phyloP scores from a whole-genome alignment of 352 stramenopile species.

The Pythium periplocum region DNA sequence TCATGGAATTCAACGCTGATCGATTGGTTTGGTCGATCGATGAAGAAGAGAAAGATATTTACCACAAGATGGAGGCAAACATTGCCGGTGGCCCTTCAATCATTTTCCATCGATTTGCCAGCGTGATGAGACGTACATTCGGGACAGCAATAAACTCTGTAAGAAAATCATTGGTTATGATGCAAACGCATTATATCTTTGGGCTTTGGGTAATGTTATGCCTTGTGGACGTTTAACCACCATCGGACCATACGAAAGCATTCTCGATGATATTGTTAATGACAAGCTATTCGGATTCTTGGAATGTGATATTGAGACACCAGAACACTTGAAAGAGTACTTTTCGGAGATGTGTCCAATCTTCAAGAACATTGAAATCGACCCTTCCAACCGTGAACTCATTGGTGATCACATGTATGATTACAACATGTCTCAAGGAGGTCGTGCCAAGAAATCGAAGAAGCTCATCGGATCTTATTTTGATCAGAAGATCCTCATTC shows the following conservation, averaged over 20 bases:
- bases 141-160: slow-evolving; percentile 11
- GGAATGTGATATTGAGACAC: slow-evolving; percentile 32
- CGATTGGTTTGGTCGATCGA: slow-evolving; percentile 11
- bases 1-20: slow-evolving; percentile 10
- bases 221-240: slow-evolving; percentile 20
- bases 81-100: slow-evolving; percentile 11
- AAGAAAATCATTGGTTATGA: slow-evolving; percentile 25
- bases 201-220: slow-evolving; percentile 24
- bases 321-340: slow-evolving; percentile 23
- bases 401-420: slow-evolving; percentile 31
- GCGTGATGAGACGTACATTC: slow-evolving; percentile 14
- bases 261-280: slow-evolving; percentile 26
- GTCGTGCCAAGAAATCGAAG: not conserved
- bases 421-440: slow-evolving; percentile 5
- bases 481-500: slow-evolving; percentile 28
- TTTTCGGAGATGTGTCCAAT: slow-evolving; percentile 34
- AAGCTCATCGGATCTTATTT: slow-evolving; percentile 32
- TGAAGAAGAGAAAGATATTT: slow-evolving; percentile 12
- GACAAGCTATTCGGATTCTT: slow-evolving; percentile 34
- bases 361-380: slow-evolving; percentile 29
- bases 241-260: slow-evolving; percentile 15
- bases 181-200: slow-evolving; percentile 28
- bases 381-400: slow-evolving; percentile 9
- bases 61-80: slow-evolving; percentile 7
- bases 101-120: slow-evolving; percentile 9